phyloP scores from a whole-genome alignment of 2,329 filamentous ascomycete species.

The Arthrobotrys entomopaga region DNA sequence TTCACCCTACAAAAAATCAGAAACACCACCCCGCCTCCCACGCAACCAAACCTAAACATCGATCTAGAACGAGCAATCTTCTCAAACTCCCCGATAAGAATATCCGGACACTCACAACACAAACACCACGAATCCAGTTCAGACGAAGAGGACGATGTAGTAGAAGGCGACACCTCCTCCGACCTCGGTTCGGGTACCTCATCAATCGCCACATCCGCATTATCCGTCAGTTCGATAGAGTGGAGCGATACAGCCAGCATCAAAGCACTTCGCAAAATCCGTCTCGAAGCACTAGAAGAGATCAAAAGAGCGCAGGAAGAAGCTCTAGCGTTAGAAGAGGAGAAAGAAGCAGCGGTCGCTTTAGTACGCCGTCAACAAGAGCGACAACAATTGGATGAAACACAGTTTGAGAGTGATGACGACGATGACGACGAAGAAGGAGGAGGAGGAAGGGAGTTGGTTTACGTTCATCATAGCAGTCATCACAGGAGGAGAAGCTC shows the following conservation, averaged over 20 bases:
- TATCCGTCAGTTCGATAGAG: conserved; percentile 51
- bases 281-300: conserved; percentile 45
- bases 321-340: neutral
- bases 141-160: conserved; percentile 27
- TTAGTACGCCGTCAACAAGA: neutral
- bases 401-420: conserved; percentile 1
- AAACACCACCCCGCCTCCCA: conserved; percentile 12
- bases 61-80: conserved; percentile 45
- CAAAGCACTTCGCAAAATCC: conserved; percentile 31
- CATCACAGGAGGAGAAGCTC: conserved; percentile 41
- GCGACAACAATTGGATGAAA: neutral
- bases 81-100: conserved; percentile 44
- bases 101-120: conserved; percentile 23
- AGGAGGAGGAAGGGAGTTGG: neutral
- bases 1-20: conserved; percentile 29
- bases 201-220: conserved; percentile 48
- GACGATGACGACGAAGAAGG: conserved; percentile 4
- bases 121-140: conserved; percentile 41
- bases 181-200: conserved; percentile 25
- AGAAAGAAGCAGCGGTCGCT: neutral
- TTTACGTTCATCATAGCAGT: conserved; percentile 14
- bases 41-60: conserved; percentile 17
- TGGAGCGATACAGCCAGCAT: conserved; percentile 51
- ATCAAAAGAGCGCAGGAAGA: conserved; percentile 26
- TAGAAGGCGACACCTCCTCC: conserved; percentile 30